Evolutionary conservation across 345 rosid genomes (phyloP).

Genomic region (Hypericum androsaemum): DNA sequence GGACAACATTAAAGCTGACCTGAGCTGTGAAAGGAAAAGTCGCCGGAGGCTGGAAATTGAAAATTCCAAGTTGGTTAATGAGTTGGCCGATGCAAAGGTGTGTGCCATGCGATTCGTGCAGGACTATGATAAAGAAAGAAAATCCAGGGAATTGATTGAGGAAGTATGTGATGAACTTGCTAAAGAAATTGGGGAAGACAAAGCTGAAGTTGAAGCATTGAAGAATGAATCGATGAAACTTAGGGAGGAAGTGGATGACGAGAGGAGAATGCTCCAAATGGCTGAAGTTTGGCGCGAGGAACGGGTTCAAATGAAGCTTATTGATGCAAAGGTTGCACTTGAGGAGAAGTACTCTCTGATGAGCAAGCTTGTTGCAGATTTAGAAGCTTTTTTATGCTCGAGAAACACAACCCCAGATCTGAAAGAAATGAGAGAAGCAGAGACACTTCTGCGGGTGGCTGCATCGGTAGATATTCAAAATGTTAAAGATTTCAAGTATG

Average conservation of each 20-base stretch:
- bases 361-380: slow-evolving; percentile 49
- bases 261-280: slow-evolving; percentile 90
- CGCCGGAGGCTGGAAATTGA: slow-evolving; percentile 56
- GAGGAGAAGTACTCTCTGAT: slow-evolving; percentile 47
- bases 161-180: slow-evolving; percentile 91
- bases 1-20: slow-evolving; percentile 52
- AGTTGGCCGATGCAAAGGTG: slow-evolving; percentile 64
- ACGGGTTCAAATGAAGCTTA: slow-evolving; percentile 88
- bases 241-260: slow-evolving; percentile 65
- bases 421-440: slow-evolving; percentile 36
- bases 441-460: slow-evolving; percentile 41
- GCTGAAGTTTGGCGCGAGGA: slow-evolving; percentile 99
- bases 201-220: slow-evolving; percentile 61
- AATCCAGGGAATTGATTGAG: slow-evolving; percentile 57
- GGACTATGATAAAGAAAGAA: slow-evolving; percentile 68
- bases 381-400: slow-evolving; percentile 42
- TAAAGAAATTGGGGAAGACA: slow-evolving; percentile 74
- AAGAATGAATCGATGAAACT: slow-evolving; percentile 59
- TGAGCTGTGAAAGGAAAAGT: slow-evolving; percentile 60
- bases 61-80: slow-evolving; percentile 64
- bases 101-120: slow-evolving; percentile 47
- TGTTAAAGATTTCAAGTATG: slow-evolving; percentile 49
- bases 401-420: slow-evolving; percentile 28
- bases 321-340: slow-evolving; percentile 66
- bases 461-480: slow-evolving; percentile 41